Evolutionary conservation across 495 filamentous ascomycete species (phyloP).

Genomic region (Acidomyces sp.): DNA sequence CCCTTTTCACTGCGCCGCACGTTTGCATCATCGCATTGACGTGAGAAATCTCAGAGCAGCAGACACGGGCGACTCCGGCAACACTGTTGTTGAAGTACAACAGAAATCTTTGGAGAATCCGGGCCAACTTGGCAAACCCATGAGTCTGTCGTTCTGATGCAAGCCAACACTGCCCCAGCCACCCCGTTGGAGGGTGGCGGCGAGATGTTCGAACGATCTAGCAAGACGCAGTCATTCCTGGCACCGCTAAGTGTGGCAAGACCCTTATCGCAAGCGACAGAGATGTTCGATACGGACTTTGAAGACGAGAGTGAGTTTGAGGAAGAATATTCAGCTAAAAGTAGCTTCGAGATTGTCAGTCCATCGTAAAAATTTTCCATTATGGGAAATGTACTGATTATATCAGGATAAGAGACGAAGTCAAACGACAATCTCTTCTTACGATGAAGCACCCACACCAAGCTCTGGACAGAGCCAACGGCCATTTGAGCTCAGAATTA

Average conservation of each 20-base stretch:
- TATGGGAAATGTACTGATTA: not conserved
- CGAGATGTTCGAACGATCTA: constrained; percentile 35
- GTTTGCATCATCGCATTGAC: constrained; percentile 8
- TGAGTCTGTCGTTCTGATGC: constrained; percentile 5
- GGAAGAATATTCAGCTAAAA: constrained; percentile 49
- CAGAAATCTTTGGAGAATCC: too few relatives aligned
- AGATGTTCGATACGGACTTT: constrained; percentile 64
- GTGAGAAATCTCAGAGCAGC: too few relatives aligned
- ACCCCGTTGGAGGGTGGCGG: constrained; percentile 32
- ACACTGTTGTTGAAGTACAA: constrained; percentile 3
- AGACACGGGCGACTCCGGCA: constrained; percentile 5
- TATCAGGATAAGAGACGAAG: constrained; percentile 43
- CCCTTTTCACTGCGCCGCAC: constrained; percentile 11
- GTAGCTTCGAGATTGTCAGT: constrained; percentile 55
- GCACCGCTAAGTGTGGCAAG: constrained; percentile 12
- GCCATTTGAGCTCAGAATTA: constrained; percentile 37
- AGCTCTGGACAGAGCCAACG: constrained; percentile 32
- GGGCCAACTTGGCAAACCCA: too few relatives aligned
- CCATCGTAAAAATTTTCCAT: not conserved
- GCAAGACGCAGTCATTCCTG: constrained; percentile 27
- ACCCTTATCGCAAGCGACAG: constrained; percentile 52
- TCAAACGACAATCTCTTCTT: constrained; percentile 61
- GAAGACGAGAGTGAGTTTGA: constrained; percentile 39
- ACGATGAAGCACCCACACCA: constrained; percentile 62
- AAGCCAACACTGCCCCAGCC: constrained; percentile 26